Conservation (phyloP, 2,329 filamentous ascomycete genomes). For the Rhynchosporium graminicola region DNA sequence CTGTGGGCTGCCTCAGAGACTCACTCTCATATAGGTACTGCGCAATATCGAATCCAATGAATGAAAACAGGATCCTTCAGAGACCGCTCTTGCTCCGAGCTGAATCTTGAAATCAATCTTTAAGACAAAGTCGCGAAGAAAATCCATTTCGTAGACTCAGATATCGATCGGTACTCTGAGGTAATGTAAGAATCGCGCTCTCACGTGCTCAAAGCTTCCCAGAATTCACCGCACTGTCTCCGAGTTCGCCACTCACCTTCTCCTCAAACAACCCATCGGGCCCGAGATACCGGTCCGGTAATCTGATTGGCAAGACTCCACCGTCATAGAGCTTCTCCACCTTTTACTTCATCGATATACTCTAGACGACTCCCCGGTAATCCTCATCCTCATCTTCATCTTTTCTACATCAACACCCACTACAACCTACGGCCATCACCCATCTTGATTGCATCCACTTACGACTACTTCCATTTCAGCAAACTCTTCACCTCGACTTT, state of each 20-base stretch:
- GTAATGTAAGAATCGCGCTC: not conserved
- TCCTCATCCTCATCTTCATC: not conserved
- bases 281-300: not conserved
- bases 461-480: constrained; percentile 6
- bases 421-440: not conserved
- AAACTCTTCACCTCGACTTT: not conserved
- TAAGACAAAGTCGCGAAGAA: too few relatives aligned
- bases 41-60: too few relatives aligned
- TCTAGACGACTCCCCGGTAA: constrained; percentile 6
- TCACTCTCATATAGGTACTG: too few relatives aligned
- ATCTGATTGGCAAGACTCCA: constrained; percentile 13
- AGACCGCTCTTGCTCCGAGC: too few relatives aligned
- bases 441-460: constrained; percentile 2
- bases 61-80: too few relatives aligned
- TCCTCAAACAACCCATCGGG: not conserved
- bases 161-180: too few relatives aligned
- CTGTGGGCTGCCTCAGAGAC: too few relatives aligned
- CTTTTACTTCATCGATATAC: not conserved
- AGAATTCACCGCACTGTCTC: constrained; percentile 1
- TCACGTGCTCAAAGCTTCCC: not conserved
- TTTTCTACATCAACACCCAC: constrained; percentile 7
- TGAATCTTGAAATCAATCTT: too few relatives aligned
- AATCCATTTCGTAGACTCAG: too few relatives aligned
- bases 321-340: constrained; percentile 14
- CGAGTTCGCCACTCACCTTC: not conserved